Percentiles rank a stretch among this genome's conserved stretches.
These are phyloP conservation scores for Onygenales sp. DNA, from an alignment of 2,329 filamentous ascomycete genomes.

Conservation along the genomic window DNA sequence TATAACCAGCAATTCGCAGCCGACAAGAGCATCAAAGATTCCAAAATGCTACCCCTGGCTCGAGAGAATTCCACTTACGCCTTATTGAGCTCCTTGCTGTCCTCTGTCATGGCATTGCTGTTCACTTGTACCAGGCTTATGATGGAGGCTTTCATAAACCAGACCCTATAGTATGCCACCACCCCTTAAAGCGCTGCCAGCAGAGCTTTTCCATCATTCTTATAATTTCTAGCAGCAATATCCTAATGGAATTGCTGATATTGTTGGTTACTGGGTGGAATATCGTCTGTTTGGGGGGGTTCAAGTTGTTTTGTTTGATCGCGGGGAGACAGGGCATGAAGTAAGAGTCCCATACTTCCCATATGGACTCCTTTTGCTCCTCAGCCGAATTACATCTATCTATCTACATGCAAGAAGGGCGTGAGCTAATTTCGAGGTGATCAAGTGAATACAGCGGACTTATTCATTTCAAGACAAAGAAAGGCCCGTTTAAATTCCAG, in stretches of 20 bases:
- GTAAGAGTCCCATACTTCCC: neutral
- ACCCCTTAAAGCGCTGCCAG: neutral
- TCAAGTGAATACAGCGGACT: too few species aligned
- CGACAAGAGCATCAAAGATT: neutral
- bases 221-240: constrained; percentile 6
- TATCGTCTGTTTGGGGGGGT: constrained; percentile 3
- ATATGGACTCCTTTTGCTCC: neutral
- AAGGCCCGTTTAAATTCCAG: too few species aligned
- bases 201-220: constrained; percentile 1
- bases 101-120: constrained; percentile 14
- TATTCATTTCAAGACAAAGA: too few species aligned
- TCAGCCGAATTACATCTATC: too few species aligned
- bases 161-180: neutral
- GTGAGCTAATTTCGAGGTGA: too few species aligned
- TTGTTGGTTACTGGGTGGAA: constrained; percentile 5
- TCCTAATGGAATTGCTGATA: constrained; percentile 3
- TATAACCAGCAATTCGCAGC: too few species aligned
- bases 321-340: neutral
- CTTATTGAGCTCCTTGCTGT: constrained; percentile 14
- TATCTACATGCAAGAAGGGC: too few species aligned
- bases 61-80: constrained; percentile 9
- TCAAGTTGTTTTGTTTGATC: constrained; percentile 2
- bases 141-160: constrained; percentile 6
- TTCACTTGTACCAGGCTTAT: constrained; percentile 9
- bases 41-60: constrained; percentile 8